Base-by-base conservation (phyloP, 306 rosid genomes). In the Echinosophora koreensis region DNA sequence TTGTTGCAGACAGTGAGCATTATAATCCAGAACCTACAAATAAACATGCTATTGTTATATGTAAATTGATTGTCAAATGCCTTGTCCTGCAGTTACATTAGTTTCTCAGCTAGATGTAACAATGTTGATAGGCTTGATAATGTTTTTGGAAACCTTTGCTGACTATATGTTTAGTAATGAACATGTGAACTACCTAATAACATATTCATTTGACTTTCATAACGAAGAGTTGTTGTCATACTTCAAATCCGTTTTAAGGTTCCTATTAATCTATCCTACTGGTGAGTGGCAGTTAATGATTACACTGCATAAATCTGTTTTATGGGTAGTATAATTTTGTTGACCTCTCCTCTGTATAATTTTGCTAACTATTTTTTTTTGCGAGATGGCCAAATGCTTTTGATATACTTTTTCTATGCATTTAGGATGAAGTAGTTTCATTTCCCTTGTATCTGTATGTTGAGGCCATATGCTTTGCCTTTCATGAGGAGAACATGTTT, bases 221-320 rank as follows among this genome's bases (percentile, higher is more conserved):
- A 89, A 89, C 37, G 96, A 92, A 65, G 97, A 92, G 84, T 81
- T 92, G 58, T 77, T 90, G 86, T 87, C 92, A 6, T 93, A 89
- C 88, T 93, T 90, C 86, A 93, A 90, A 83, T 93, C 97, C 60
- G 90, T 90, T 88, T 84, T 93, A 85, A 90, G 96, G 97, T 93
- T 82, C 4, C 94, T 86, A 55, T 68, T 70, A 52, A 18, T 65
- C 39, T 77, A 44, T 60, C 55, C 16, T 71, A 32, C 7, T 77
- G 49, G 32, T 34, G 54, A 34, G 2, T 70, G 46, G 16, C 14
- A 27, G 69, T 73, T 77, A 51, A 71, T 64, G 73, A 6, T 86
- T 73, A 62, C 74, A 66, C 52, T 54, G 16, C 49, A 35, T 63
- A 47, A 73, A 37, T 27, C 66, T 52, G 49, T 81, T 51, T 47